phyloP scores from a whole-genome alignment of 495 filamentous ascomycete genomes.

The Friedmanniomyces simplex region DNA sequence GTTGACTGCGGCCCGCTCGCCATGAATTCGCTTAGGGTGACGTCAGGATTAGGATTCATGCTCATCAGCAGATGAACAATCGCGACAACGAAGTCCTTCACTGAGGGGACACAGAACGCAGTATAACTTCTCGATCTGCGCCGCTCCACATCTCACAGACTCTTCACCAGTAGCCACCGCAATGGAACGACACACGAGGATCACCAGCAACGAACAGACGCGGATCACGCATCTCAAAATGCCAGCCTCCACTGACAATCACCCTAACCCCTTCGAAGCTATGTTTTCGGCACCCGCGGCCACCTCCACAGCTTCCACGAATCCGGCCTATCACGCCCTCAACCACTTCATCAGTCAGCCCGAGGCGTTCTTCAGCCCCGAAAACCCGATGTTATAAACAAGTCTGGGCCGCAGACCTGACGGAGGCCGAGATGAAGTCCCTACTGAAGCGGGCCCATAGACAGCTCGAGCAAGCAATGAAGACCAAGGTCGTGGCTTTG shows the following conservation, averaged over 20 bases:
- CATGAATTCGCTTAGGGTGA: not conserved
- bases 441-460: not conserved
- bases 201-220: no score
- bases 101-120: no score
- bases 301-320: not conserved
- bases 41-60: not conserved
- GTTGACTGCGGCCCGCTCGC: not conserved
- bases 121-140: no score
- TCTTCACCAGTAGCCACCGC: no score
- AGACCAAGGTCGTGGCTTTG: not conserved
- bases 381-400: not conserved
- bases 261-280: not conserved
- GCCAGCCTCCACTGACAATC: not conserved
- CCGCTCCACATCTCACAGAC: no score
- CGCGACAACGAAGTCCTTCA: no score
- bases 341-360: not conserved
- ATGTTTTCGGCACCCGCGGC: not conserved
- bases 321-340: not conserved
- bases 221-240: no score
- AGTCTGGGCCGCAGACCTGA: not conserved
- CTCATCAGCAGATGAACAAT: no score
- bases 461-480: not conserved
- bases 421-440: not conserved
- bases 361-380: not conserved
- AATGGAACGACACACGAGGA: no score